Evolutionary conservation across 2,329 filamentous ascomycete genomes (phyloP).

Genomic region (Dothistroma septosporum): DNA sequence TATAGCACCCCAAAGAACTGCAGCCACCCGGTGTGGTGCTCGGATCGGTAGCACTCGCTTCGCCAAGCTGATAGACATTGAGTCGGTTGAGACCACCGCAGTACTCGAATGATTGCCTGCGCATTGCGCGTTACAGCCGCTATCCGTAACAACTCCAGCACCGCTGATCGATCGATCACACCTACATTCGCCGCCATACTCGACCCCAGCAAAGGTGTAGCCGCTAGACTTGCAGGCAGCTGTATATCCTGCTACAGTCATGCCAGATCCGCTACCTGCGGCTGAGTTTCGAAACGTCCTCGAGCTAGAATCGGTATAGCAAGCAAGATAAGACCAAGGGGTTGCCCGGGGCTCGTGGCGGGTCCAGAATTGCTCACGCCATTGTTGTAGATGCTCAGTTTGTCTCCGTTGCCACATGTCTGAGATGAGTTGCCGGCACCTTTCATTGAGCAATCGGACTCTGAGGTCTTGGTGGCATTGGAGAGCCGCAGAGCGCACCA

Average conservation of each 20-base stretch:
- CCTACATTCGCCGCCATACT: constrained; percentile 28
- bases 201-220: constrained; percentile 32
- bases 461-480: constrained; percentile 6
- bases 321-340: constrained; percentile 25
- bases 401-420: constrained; percentile 14
- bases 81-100: constrained; percentile 29
- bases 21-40: constrained; percentile 21
- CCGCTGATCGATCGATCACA: constrained; percentile 25
- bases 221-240: constrained; percentile 25
- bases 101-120: constrained; percentile 27
- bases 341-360: constrained; percentile 15
- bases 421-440: constrained; percentile 14
- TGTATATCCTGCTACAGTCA: constrained; percentile 21
- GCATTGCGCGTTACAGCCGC: constrained; percentile 27
- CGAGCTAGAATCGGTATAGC: constrained; percentile 26
- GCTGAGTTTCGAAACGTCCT: constrained; percentile 21
- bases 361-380: constrained; percentile 7
- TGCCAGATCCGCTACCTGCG: constrained; percentile 17
- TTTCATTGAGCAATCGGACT: constrained; percentile 17
- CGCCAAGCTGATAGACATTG: constrained; percentile 24
- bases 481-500: constrained; percentile 7
- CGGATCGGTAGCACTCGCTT: background rate
- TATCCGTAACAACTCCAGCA: constrained; percentile 15
- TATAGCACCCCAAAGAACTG: constrained; percentile 27
- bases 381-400: constrained; percentile 15